Conservation (phyloP, 2,329 filamentous ascomycete genomes). For the Xylaria sp. region DNA sequence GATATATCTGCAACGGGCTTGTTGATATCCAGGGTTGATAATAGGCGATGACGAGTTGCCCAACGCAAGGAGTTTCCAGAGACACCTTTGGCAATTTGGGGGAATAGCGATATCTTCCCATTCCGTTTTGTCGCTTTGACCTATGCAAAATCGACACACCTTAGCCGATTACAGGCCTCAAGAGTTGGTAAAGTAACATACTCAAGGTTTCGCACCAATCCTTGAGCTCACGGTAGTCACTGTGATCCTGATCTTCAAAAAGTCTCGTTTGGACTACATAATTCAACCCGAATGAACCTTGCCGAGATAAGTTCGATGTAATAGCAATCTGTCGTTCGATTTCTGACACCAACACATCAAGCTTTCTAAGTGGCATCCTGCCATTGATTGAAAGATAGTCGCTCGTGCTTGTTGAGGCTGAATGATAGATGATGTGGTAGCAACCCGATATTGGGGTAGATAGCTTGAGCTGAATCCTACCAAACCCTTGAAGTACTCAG, state of each 20-base stretch:
- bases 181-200: constrained; percentile 1
- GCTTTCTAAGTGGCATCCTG: background rate
- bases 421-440: background rate
- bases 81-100: background rate
- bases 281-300: background rate
- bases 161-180: background rate
- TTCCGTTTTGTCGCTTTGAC: background rate
- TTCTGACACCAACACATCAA: constrained; percentile 10
- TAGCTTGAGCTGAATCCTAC: background rate
- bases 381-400: background rate
- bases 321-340: constrained; percentile 10
- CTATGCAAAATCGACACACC: background rate
- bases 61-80: constrained; percentile 23
- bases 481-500: background rate
- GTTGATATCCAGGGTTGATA: constrained; percentile 12
- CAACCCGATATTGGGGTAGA: background rate
- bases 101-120: constrained; percentile 18
- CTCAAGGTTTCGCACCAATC: constrained; percentile 8
- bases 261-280: too few species aligned
- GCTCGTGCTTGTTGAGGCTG: background rate
- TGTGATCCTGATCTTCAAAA: background rate
- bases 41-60: constrained; percentile 14
- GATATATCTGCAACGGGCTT: constrained; percentile 6
- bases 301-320: background rate
- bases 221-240: background rate